Base-by-base conservation (phyloP, 768 basidiomycete genomes). In the Termitomyces sp. region DNA sequence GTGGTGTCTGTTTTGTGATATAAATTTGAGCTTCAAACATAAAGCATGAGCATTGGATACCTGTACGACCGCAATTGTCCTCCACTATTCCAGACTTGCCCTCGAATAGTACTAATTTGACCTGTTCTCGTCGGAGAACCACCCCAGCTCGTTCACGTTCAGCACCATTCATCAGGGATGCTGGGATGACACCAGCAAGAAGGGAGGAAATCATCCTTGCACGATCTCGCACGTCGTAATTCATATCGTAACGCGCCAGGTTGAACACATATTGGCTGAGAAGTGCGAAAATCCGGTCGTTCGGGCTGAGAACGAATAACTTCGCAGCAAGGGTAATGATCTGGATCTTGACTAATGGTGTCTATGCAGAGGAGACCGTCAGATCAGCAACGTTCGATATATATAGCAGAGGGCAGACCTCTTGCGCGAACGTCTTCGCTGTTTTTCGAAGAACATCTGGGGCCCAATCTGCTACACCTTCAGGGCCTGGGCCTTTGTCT, bases 141-240 rank as follows among this genome's bases (percentile, higher is more conserved):
- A 97, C 93, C 2, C 92, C 86, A 10, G 82, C 79, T 23, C 81
- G 71, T 40, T 81, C 82, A 17, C 67, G 67, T 14, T 69, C 70
- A 11, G 68, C 69, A 14, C 74, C 75, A 37, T 71, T 73, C 30
- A 71, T 65, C n/a, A 69, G 53, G 23, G 60, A 59, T 23, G 64
- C 56, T 5, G 70, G 64, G 51, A 67, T 66, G 7, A 83, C 63
- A 35, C 90, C 86, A 2, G 73, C 68, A 15, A 96, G 76, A 14
- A 98, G 78, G 5, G 86, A 80, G 17, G 76, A 72, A 28, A 97
- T 68, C 80, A 94, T 87, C 50, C 96, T 81, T 5, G 85, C 86
- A 26, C 95, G 86, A 68, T 98, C 97, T 33, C 97, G 81, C 35
- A 98, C 87, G 64, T 97, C 93, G 70, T 91, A 96, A 64, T 89